phyloP scores from a whole-genome alignment of 495 filamentous ascomycete genomes.

The Sphaerosporella brunnea region DNA sequence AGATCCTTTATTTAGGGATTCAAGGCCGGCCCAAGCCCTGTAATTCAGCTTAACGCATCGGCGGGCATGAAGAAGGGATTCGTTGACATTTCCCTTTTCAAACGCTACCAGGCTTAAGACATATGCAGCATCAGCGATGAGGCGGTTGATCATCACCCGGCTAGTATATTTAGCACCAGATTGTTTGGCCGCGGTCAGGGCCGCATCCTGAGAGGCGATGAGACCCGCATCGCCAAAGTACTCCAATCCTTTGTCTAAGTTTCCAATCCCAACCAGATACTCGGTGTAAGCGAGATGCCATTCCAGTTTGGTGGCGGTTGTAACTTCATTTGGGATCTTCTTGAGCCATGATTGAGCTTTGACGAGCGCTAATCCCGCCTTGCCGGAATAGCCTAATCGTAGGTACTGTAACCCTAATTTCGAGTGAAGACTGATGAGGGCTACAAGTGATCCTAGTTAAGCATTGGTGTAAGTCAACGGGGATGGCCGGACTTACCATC shows the following conservation, averaged over 20 bases:
- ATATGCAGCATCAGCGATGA: constrained; percentile 35
- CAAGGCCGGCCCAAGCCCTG: constrained; percentile 26
- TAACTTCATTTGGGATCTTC: constrained; percentile 25
- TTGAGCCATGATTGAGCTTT: constrained; percentile 38
- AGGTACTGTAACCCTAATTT: constrained; percentile 54
- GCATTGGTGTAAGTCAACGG: background rate
- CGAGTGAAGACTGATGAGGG: constrained; percentile 40
- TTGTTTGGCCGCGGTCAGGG: constrained; percentile 19
- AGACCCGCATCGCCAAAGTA: constrained; percentile 12
- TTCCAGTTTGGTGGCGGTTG: constrained; percentile 30
- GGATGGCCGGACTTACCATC: constrained; percentile 29
- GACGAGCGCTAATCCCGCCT: constrained; percentile 47
- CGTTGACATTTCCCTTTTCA: constrained; percentile 24
- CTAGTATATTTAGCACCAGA: constrained; percentile 13
- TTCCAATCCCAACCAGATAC: constrained; percentile 51
- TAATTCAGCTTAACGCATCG: constrained; percentile 21
- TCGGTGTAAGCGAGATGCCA: constrained; percentile 59
- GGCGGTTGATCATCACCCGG: constrained; percentile 20
- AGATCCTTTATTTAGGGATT: constrained; percentile 26
- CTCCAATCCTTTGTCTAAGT: constrained; percentile 39
- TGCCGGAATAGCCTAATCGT: constrained; percentile 55
- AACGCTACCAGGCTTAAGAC: constrained; percentile 24
- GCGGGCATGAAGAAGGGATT: constrained; percentile 23
- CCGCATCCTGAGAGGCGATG: constrained; percentile 20
- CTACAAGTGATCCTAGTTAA: constrained; percentile 9